Conservation (phyloP, 106 monocot genomes). For the Platanthera zijinensis region DNA sequence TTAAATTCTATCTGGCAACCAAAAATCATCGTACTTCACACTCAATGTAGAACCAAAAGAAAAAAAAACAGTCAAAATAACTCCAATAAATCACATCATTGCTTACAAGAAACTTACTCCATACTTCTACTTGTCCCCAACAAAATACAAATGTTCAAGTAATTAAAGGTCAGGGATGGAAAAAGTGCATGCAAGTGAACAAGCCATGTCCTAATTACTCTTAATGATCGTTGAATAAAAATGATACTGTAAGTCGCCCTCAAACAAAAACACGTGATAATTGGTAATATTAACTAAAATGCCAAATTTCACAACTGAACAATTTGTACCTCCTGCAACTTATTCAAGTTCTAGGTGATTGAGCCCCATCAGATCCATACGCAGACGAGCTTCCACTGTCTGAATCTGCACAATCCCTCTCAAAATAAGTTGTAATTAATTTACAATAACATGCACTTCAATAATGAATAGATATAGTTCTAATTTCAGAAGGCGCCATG, state of each 20-base stretch:
- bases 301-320: not conserved
- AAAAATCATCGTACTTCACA: too few relatives aligned
- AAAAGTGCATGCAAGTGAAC: not conserved
- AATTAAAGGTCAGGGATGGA: not conserved
- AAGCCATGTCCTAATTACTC: not conserved
- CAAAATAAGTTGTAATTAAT: not conserved
- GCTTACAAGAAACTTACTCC: too few relatives aligned
- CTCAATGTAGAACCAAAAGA: too few relatives aligned
- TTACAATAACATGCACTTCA: not conserved
- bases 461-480: not conserved
- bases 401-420: conserved; percentile 32
- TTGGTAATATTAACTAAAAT: not conserved
- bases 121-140: too few relatives aligned
- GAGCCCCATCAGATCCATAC: conserved; percentile 37
- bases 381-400: conserved; percentile 60
- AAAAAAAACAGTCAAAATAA: too few relatives aligned
- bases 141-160: not conserved
- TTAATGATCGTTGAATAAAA: not conserved
- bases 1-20: too few relatives aligned
- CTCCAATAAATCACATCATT: too few relatives aligned
- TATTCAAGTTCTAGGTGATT: conserved; percentile 28
- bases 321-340: conserved; percentile 3
- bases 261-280: not conserved
- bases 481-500: not conserved
- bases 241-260: not conserved